Evolutionary conservation across 441 rosid genomes (phyloP).

Genomic region (Gossypium lobatum): DNA sequence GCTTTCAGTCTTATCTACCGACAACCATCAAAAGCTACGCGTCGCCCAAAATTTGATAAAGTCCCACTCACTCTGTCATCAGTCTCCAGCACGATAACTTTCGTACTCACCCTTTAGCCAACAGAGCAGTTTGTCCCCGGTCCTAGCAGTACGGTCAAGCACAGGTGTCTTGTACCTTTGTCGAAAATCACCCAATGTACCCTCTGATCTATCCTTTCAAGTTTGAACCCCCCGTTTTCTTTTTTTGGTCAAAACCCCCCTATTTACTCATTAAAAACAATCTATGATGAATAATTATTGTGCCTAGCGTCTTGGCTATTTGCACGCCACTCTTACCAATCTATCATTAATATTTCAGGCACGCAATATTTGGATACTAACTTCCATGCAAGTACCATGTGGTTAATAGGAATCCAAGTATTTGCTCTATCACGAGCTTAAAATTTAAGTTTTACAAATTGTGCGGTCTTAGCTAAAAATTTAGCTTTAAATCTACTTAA

Average conservation of each 20-base stretch:
- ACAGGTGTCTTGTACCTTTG: conserved; percentile 18
- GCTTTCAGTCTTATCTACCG: neutral
- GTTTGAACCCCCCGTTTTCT: neutral
- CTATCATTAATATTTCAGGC: conserved; percentile 1
- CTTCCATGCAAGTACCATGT: neutral
- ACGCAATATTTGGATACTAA: neutral
- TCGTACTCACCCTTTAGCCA: neutral
- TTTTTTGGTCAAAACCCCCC: neutral
- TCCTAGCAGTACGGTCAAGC: conserved; percentile 17
- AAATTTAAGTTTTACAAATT: no score
- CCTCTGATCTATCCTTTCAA: no score
- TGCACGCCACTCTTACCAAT: neutral
- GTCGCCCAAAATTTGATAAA: neutral
- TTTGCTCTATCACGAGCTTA: neutral
- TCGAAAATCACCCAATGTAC: no score
- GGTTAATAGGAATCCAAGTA: neutral
- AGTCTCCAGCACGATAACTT: conserved; percentile 23
- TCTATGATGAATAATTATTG: conserved; percentile 1
- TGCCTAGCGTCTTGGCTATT: neutral
- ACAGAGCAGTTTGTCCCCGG: conserved; percentile 15
- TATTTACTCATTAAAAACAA: neutral
- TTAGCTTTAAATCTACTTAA: no score
- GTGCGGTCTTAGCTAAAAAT: no score
- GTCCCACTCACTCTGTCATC: conserved; percentile 8
- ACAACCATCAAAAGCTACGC: conserved; percentile 1